Evolutionary conservation across 2,329 filamentous ascomycete genomes (phyloP).

Genomic region (Botrytis porri): DNA sequence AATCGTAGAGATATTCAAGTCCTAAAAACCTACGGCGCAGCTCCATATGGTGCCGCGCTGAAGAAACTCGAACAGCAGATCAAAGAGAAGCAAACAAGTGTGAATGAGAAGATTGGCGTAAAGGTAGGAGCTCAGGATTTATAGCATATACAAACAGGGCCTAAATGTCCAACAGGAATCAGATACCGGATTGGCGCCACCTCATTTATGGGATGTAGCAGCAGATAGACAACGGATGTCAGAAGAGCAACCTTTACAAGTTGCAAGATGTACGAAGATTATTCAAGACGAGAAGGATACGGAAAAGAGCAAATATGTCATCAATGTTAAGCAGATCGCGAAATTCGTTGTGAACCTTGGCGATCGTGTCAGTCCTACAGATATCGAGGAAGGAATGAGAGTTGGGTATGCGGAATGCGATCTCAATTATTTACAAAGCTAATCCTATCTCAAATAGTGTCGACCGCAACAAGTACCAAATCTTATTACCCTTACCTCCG

Average conservation of each 20-base stretch:
- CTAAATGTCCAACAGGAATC: conserved; percentile 66
- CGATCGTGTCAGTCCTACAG: conserved; percentile 93
- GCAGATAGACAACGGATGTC: conserved; percentile 98
- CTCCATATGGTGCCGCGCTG: conserved; percentile 87
- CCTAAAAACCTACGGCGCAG: conserved; percentile 96
- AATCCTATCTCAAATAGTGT: conserved; percentile 52
- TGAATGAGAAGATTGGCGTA: conserved; percentile 96
- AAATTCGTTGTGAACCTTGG: conserved; percentile 99
- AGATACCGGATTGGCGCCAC: conserved; percentile 94
- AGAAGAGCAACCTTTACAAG: conserved; percentile 96
- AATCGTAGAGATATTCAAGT: conserved; percentile 90
- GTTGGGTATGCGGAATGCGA: conserved; percentile 60
- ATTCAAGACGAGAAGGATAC: conserved; percentile 94
- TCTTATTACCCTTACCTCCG: conserved; percentile 88
- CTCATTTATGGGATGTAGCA: conserved; percentile 97
- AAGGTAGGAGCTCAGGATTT: conserved; percentile 50
- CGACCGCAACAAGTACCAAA: conserved; percentile 99
- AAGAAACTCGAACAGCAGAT: conserved; percentile 99
- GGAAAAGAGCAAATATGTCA: conserved; percentile 99
- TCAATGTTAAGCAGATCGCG: conserved; percentile 99
- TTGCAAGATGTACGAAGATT: conserved; percentile 98
- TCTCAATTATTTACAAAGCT: conserved; percentile 24
- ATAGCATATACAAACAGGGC: background rate
- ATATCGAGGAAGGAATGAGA: conserved; percentile 99
- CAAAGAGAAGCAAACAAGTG: conserved; percentile 96